These are phyloP conservation scores for Xylaria sp. DNA, from an alignment of 2,329 filamentous ascomycete genomes.

Conservation along the genomic window DNA sequence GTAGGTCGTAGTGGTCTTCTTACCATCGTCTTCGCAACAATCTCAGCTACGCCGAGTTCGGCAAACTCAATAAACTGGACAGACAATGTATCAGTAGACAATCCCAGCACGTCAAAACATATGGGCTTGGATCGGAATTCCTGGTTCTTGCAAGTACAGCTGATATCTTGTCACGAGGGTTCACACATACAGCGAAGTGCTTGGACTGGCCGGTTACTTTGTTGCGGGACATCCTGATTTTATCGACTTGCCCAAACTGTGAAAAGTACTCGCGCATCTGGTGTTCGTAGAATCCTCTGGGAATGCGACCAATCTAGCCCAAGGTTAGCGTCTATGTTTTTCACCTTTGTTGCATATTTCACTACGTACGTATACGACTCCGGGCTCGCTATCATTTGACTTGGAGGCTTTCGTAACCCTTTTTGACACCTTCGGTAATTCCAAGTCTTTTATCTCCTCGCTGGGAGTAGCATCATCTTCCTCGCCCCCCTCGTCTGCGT, in stretches of 20 bases:
- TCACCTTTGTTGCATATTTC: neutral
- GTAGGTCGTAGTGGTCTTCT: neutral
- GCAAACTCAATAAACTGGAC: constrained; percentile 83
- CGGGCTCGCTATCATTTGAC: constrained; percentile 64
- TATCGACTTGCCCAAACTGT: constrained; percentile 87
- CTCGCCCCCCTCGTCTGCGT: constrained; percentile 53
- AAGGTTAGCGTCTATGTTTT: constrained; percentile 14
- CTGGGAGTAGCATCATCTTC: constrained; percentile 52
- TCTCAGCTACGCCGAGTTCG: constrained; percentile 80
- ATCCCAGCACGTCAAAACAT: neutral
- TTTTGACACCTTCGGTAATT: constrained; percentile 61
- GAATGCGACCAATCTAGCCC: constrained; percentile 89
- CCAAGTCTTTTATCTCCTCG: constrained; percentile 62
- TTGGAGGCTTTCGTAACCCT: constrained; percentile 55
- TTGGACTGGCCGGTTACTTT: constrained; percentile 90
- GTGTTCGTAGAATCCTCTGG: constrained; percentile 92
- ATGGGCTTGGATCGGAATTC: neutral
- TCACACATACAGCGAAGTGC: constrained; percentile 74
- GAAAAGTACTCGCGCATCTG: constrained; percentile 94
- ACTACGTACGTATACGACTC: constrained; percentile 80
- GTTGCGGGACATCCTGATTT: constrained; percentile 81
- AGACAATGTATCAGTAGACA: constrained; percentile 15
- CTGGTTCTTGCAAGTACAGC: neutral
- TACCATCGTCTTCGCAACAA: constrained; percentile 92
- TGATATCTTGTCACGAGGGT: neutral